Evolutionary conservation across 2,329 filamentous ascomycete genomes (phyloP), one percentile per base, ranked within the genome.

Genomic region (Exophiala xenobiotica): DNA sequence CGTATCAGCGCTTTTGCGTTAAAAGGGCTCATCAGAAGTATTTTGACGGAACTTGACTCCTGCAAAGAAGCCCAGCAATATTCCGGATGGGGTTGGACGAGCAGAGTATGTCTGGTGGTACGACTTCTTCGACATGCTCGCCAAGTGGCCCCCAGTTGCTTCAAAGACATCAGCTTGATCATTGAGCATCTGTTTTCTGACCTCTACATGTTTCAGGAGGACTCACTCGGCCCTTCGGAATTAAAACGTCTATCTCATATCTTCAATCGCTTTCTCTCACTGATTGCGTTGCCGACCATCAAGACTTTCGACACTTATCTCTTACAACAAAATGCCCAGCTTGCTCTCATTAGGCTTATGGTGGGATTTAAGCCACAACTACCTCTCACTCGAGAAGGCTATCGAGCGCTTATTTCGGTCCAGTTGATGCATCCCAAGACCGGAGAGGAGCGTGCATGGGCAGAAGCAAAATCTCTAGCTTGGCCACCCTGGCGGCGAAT

Each of bases 401-500:
- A 83, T 63, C 72, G 77, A 49, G 78, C 77, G 22, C 69, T 85
- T 12, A 67, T 75, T 26, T 71, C 73, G 2, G 72, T 80, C n/a
- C 81, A 85, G 60, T 67, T 85, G 9, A 75, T 77, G 4, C 79
- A 79, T 49, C 69, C 68, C 37, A 85, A 85, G 64, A 82, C 80
- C 1, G 29, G 59, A 0, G 66, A 69, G 22, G 82, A 86, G 61
- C 74, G 69, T 22, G 72, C 79, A 52, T 85, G 80, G 74, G 81
- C 81, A 2, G 68, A 72, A 38, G 68, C 83, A 16, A 83, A 85
- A 68, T 74, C 79, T 2, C 68, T 74, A 6, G 81, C 79, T 6
- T 86, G 82, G 82, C 82, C 82, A 11, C 82, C 82, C 0, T 86
- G 81, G 81, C 84, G 83, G 64, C 76, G 81, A 61, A 77, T 81